phyloP scores from a whole-genome alignment of 306 rosid genomes.

The Sicyos baderoa region DNA sequence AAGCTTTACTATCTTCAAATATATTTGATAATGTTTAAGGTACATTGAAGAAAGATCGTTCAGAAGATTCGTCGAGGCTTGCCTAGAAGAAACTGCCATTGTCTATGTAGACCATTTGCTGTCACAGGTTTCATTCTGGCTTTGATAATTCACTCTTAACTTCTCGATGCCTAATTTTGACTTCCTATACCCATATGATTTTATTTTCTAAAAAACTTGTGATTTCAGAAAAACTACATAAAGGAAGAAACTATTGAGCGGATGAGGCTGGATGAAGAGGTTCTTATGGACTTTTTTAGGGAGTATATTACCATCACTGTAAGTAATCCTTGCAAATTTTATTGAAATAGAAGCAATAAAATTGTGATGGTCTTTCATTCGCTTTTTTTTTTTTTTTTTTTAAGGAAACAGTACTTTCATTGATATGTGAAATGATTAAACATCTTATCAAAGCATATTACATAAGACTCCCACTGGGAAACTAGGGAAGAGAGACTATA shows the following conservation, averaged over 20 bases:
- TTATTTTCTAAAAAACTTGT: slow-evolving; percentile 6
- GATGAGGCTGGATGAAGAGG: slow-evolving; percentile 96
- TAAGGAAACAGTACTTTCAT: too few relatives aligned
- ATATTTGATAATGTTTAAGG: slow-evolving; percentile 38
- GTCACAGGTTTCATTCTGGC: slow-evolving; percentile 49
- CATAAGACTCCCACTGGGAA: too few relatives aligned
- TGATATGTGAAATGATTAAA: too few relatives aligned
- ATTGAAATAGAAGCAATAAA: too few relatives aligned
- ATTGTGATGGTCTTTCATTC: too few relatives aligned
- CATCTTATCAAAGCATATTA: too few relatives aligned
- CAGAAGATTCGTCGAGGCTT: slow-evolving; percentile 96
- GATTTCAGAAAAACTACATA: slow-evolving; percentile 68
- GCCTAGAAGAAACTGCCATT: slow-evolving; percentile 86
- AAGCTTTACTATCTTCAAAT: slow-evolving; percentile 1
- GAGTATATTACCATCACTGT: slow-evolving; percentile 84
- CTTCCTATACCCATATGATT: background rate
- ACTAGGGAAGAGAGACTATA: too few relatives aligned
- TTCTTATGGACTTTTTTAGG: slow-evolving; percentile 90
- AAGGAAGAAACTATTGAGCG: slow-evolving; percentile 92
- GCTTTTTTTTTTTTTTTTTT: too few relatives aligned
- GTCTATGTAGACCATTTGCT: slow-evolving; percentile 87
- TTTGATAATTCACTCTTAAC: too few relatives aligned
- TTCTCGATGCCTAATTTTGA: too few relatives aligned
- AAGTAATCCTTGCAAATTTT: slow-evolving; percentile 24
- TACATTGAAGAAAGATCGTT: slow-evolving; percentile 96